These are phyloP conservation scores for Xylariaceae sp. DNA, from an alignment of 2,329 filamentous ascomycete genomes.

Conservation along the genomic window DNA sequence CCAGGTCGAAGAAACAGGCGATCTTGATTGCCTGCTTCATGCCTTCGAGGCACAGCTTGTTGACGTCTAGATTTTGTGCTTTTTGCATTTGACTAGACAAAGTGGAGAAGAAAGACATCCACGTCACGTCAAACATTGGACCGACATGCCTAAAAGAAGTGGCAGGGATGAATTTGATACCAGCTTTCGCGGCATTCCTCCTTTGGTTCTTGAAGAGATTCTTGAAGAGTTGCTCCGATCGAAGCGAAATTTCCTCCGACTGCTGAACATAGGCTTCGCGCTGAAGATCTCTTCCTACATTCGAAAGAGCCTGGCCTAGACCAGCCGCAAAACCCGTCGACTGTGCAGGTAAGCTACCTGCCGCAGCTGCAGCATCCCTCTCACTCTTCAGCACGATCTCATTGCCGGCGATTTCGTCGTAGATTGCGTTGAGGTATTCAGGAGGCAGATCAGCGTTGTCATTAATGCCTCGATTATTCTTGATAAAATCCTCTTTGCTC, in stretches of 20 bases:
- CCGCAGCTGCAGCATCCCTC: conserved; percentile 79
- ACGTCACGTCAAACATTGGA: conserved; percentile 97
- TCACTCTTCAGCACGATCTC: conserved; percentile 96
- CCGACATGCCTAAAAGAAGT: conserved; percentile 93
- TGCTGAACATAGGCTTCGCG: conserved; percentile 91
- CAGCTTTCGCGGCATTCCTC: conserved; percentile 65
- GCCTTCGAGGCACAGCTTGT: conserved; percentile 89
- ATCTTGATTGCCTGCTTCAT: conserved; percentile 93
- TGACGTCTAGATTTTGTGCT: conserved; percentile 85
- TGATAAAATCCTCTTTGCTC: conserved; percentile 97
- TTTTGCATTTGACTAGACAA: conserved; percentile 92
- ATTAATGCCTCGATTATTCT: conserved; percentile 98
- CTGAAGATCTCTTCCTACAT: conserved; percentile 85
- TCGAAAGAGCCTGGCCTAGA: conserved; percentile 84
- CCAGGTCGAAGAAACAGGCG: conserved; percentile 86
- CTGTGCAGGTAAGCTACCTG: conserved; percentile 57
- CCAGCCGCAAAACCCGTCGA: conserved; percentile 70
- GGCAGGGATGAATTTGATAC: conserved; percentile 80
- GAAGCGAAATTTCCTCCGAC: conserved; percentile 80
- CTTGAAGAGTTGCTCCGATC: conserved; percentile 83
- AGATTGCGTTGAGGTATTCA: conserved; percentile 86
- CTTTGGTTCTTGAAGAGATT: conserved; percentile 87
- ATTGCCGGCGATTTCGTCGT: conserved; percentile 83
- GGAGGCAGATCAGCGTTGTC: conserved; percentile 90
- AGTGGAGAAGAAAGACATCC: conserved; percentile 98